phyloP scores from a whole-genome alignment of 257 asterid genomes.

The Anisodus tanguticus region DNA sequence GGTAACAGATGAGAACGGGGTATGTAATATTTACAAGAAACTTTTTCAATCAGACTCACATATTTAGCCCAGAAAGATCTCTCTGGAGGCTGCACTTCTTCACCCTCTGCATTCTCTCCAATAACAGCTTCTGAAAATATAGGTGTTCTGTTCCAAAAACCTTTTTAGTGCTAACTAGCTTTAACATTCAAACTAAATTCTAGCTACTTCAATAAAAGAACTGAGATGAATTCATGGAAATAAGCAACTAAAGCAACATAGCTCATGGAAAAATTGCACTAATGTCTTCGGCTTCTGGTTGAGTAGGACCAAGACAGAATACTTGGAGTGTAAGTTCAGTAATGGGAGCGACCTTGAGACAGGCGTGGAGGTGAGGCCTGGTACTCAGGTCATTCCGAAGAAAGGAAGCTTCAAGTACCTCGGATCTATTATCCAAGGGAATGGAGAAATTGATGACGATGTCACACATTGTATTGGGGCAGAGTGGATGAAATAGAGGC shows the following conservation, averaged over 20 bases:
- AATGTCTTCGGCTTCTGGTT: not conserved
- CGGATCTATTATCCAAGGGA: too few relatives aligned
- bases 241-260: not conserved
- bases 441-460: too few relatives aligned
- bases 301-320: too few relatives aligned
- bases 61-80: conserved; percentile 98
- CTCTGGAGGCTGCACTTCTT: conserved; percentile 76
- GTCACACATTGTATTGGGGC: too few relatives aligned
- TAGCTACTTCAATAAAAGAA: not conserved
- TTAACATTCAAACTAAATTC: conserved; percentile 9
- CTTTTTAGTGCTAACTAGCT: not conserved
- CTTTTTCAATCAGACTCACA: conserved; percentile 53
- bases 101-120: conserved; percentile 68
- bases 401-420: too few relatives aligned
- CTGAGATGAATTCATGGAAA: conserved; percentile 18
- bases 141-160: conserved; percentile 72
- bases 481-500: too few relatives aligned
- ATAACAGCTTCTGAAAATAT: conserved; percentile 67
- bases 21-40: not conserved
- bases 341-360: too few relatives aligned
- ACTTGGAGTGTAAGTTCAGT: too few relatives aligned
- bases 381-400: too few relatives aligned
- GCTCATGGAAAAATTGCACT: not conserved
- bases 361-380: too few relatives aligned
- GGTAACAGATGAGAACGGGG: not conserved